Base-by-base conservation (phyloP, 495 filamentous ascomycete species). In the Staphylotrichum longicolle region DNA sequence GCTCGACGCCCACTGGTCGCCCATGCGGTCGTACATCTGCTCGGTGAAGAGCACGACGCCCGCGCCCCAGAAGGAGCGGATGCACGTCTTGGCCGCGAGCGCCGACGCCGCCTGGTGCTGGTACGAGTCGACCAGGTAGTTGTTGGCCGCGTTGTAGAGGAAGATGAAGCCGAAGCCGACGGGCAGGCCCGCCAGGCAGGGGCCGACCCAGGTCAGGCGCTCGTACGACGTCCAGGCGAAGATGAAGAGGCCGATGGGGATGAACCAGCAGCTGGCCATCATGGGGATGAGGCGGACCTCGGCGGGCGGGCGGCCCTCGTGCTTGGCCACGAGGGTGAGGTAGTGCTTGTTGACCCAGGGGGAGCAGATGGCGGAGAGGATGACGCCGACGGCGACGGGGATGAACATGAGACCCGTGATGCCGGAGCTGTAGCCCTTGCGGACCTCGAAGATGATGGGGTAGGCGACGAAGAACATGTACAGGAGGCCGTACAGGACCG, bases 141-240 rank as follows among this genome's bases (percentile, higher is more conserved):
- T 92, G 75, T 90, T 92, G 53, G 89, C 89, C 8, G 87, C 80
- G 75, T 92, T 93, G 75, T 93, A 93, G 30, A 93, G 75, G 75
- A 92, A 91, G 69, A 93, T 90, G 71, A 94, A 91, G 32, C 90
- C 90, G 70, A 93, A 92, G 7, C 89, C 90, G 56, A 93, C 83
- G 7, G 89, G 87, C 65, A 87, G 86, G 41, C 90, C 90, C 32
- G 85, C 90, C 11, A 94, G 77, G 3, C 80, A 78, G 3, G 89
- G 88, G 0, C 88, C 90, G 51, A 85, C 78, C 89, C 89, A 93
- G 65, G 73, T 80, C 3, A 93, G 65, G 0, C 57, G 57, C 5
- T 82, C 78, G 70, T 88, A 92, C 0, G 86, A 90, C 3, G 87
- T 83, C 90, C 90, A 93, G 40, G 88, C 90, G 72, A 93, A 93